Base-by-base conservation (phyloP, 441 rosid genomes). In the Raphanus hybrid region DNA sequence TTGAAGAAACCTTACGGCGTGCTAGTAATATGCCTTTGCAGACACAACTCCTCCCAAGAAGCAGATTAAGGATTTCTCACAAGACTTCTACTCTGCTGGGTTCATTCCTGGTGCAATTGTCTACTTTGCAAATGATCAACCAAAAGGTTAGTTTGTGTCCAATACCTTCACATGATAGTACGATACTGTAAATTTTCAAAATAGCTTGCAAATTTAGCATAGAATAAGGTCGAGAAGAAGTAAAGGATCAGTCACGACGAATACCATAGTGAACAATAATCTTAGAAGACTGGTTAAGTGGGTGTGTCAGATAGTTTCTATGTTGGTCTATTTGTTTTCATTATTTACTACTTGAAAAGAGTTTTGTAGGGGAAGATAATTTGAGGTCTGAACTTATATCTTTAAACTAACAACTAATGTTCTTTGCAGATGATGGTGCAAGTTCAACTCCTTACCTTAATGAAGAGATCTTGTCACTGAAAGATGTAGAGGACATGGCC, bases 81-180 rank as follows among this genome's bases (percentile, higher is more conserved):
- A 79, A 78, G 99, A 93, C 83, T 90, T 92, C 63, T 91, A 82
- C 87, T 75, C 97, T 2, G 89, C 97, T 70, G 93, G 98, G 34
- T 92, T 96, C 72, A 39, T 96, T 85, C 99, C 98, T 59, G 97
- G 99, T 60, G 98, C 97, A 61, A 89, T 96, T 75, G 92, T 93
- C 59, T 92, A 96, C 82, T 96, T 93, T 74, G 87, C 94, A 60
- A 86, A 87, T 68, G 87, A 90, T 75, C 74, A 77, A 39, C 91
- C 91, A 5, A 88, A 86, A 82, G 94, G 98, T 48, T 48, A 73
- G 91, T 76, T 39, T 54, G 16, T 77, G 41, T 18, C 15, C 15
- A 43, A 64, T 73, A 54, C 32, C 29, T 54, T 54, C 64, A 34
- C 74, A 50, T 7, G 7, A 6, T 11, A 14, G 32, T 29, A 29